Percentiles rank a stretch among this genome's conserved stretches.
These are phyloP conservation scores for Pythium aristosporum DNA, from an alignment of 352 stramenopile species.

Conservation along the genomic window DNA sequence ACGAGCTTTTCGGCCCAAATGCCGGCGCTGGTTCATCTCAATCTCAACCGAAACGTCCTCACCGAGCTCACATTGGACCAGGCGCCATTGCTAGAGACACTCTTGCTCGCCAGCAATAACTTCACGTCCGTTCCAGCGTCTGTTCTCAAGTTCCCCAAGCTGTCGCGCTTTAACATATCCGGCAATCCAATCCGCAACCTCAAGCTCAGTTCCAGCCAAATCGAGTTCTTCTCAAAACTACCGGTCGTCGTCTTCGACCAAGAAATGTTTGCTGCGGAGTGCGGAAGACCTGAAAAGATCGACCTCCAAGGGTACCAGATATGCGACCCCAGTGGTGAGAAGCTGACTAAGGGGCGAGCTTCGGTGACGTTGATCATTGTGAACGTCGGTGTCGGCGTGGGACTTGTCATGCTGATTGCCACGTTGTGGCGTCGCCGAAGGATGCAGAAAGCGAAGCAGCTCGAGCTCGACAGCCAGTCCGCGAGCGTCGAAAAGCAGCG, in stretches of 20 bases:
- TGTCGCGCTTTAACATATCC: constrained; percentile 13
- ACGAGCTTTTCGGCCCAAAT: not conserved
- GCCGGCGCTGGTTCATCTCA: not conserved
- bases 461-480: not conserved
- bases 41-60: not conserved
- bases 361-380: constrained; percentile 10
- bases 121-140: not conserved
- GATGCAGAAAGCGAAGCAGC: not conserved
- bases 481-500: not conserved
- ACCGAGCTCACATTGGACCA: not conserved
- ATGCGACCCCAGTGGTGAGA: not conserved
- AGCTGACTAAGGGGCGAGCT: not conserved
- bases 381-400: constrained; percentile 7
- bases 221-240: constrained; percentile 5
- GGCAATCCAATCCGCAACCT: constrained; percentile 18
- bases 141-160: constrained; percentile 1
- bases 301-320: not conserved
- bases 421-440: constrained; percentile 1
- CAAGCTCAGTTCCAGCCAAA: not conserved
- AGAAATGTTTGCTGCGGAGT: constrained; percentile 10
- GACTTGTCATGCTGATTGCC: not conserved
- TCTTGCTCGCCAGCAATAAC: constrained; percentile 9
- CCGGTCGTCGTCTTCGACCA: constrained; percentile 6
- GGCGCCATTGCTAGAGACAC: not conserved
- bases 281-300: not conserved